Percentiles rank a stretch among this genome's conserved stretches.
Evolutionary conservation across 164 flowering plant species (phyloP).

Genomic region (Tinospora cordifolia): DNA sequence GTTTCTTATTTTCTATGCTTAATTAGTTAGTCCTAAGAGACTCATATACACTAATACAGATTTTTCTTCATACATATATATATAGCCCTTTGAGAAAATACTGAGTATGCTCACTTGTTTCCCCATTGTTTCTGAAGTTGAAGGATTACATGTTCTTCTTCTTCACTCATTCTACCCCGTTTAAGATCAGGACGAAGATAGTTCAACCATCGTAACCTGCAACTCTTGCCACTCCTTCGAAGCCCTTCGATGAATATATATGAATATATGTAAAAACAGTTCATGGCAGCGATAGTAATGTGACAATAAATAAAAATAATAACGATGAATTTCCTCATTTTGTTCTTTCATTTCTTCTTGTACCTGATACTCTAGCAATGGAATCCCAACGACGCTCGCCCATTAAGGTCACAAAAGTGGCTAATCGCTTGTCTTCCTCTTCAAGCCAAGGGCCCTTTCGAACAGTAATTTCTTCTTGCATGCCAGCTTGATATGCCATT

Average conservation of each 20-base stretch:
- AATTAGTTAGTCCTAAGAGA: neutral
- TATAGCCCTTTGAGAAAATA: neutral
- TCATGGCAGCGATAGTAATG: neutral
- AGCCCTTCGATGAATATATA: neutral
- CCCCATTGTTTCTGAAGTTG: constrained; percentile 67
- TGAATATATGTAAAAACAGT: neutral
- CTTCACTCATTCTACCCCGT: constrained; percentile 38
- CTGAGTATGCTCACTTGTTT: constrained; percentile 42
- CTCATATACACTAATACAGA: too few relatives aligned
- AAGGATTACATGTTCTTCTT: constrained; percentile 47
- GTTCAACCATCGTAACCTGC: constrained; percentile 76
- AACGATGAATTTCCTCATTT: neutral
- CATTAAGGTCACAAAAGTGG: constrained; percentile 30
- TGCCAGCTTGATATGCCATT: constrained; percentile 22
- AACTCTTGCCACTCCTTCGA: constrained; percentile 71
- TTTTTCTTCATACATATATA: too few relatives aligned
- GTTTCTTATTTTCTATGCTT: neutral
- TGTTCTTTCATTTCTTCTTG: neutral
- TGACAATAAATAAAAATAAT: neutral
- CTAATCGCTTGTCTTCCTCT: constrained; percentile 52
- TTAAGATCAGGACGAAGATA: constrained; percentile 63
- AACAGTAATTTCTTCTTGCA: constrained; percentile 26
- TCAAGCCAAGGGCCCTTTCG: constrained; percentile 68
- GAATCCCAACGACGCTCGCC: constrained; percentile 66
- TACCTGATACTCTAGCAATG: constrained; percentile 60